Percentiles rank a stretch among this genome's conserved stretches.
These are phyloP conservation scores for Agapanthus africanus DNA, from an alignment of 106 monocot species.

Conservation along the genomic window DNA sequence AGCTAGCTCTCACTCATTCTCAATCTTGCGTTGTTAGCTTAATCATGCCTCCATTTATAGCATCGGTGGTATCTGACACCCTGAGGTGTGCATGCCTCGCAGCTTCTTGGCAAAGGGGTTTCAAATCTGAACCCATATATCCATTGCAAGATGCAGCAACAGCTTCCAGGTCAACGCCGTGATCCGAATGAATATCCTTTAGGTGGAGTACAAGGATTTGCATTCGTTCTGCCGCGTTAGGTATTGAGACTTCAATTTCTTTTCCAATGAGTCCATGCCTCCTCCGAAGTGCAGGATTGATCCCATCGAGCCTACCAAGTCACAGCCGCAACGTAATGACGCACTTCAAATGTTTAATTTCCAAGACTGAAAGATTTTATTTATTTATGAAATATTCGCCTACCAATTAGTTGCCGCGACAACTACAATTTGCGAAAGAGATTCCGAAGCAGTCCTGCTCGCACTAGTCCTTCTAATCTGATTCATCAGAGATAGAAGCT, in stretches of 20 bases:
- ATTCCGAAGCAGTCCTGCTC: slow-evolving; percentile 36
- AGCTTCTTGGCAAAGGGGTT: slow-evolving; percentile 73
- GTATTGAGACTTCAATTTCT: slow-evolving; percentile 77
- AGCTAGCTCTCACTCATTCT: slow-evolving; percentile 59
- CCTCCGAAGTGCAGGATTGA: slow-evolving; percentile 89
- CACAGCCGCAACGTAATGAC: neutral
- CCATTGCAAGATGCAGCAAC: slow-evolving; percentile 83
- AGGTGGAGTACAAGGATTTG: slow-evolving; percentile 81
- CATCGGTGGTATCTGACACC: slow-evolving; percentile 15
- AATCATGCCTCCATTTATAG: slow-evolving; percentile 10
- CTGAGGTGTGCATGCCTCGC: slow-evolving; percentile 50
- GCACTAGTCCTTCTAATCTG: too few species aligned
- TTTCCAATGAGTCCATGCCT: slow-evolving; percentile 73
- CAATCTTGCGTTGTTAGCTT: slow-evolving; percentile 57
- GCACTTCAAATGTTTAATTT: neutral
- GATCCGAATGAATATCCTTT: slow-evolving; percentile 43
- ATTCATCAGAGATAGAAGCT: slow-evolving; percentile 86
- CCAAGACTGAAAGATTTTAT: too few species aligned
- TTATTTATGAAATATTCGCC: too few species aligned
- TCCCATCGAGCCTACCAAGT: slow-evolving; percentile 23
- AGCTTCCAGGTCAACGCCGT: slow-evolving; percentile 60
- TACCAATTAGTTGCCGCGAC: slow-evolving; percentile 53
- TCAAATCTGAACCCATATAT: slow-evolving; percentile 86
- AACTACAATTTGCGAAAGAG: slow-evolving; percentile 16
- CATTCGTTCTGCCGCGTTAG: slow-evolving; percentile 59